Evolutionary conservation across 169 alveolate genomes (phyloP).

Genomic region (Eimeria mitis): DNA sequence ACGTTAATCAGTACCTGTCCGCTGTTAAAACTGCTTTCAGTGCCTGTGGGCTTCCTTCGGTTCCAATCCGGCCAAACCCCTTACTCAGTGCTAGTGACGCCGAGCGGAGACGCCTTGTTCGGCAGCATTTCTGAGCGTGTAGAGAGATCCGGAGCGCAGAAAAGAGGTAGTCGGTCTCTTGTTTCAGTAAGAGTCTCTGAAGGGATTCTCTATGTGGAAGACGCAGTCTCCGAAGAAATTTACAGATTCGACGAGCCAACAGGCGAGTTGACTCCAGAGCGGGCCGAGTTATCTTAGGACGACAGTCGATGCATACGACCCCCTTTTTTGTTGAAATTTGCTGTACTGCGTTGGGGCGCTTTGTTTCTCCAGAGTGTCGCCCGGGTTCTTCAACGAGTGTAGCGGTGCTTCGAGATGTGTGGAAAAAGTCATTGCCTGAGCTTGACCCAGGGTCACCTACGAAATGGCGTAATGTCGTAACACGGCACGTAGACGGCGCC

Average conservation of each 20-base stretch:
- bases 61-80: constrained; percentile 4
- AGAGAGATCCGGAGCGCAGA: not conserved
- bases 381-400: constrained; percentile 36
- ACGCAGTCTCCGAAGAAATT: not conserved
- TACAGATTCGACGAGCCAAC: constrained; percentile 35
- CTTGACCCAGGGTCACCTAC: not conserved
- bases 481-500: constrained; percentile 16
- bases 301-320: not conserved
- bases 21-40: constrained; percentile 4
- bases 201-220: constrained; percentile 1
- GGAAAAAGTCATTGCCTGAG: not conserved
- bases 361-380: constrained; percentile 9
- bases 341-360: not conserved
- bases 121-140: constrained; percentile 12
- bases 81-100: constrained; percentile 14
- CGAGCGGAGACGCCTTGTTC: constrained; percentile 57
- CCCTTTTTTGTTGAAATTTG: not conserved
- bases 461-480: not conserved
- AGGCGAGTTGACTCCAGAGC: not conserved
- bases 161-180: not conserved
- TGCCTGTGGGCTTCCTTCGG: constrained; percentile 65
- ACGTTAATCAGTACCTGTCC: not conserved
- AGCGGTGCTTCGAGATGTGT: constrained; percentile 45
- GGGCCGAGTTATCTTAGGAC: not conserved
- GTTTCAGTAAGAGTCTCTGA: not conserved